Evolutionary conservation across 1,284 basidiomycete species (phyloP).

Genomic region (Mycosarcoma maydis): DNA sequence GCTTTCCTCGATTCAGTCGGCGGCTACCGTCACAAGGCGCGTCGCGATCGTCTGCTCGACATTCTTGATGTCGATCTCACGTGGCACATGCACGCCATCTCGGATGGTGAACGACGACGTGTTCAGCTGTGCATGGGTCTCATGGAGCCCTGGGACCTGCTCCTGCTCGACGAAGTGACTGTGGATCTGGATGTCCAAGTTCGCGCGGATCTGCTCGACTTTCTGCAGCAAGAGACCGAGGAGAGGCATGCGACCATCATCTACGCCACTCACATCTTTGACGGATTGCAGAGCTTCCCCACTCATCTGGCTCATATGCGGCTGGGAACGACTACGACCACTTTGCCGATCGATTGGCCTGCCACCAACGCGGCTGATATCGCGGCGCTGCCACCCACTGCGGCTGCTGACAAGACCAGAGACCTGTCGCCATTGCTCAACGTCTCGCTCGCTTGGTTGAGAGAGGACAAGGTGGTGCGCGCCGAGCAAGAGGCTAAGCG

Average conservation of each 20-base stretch:
- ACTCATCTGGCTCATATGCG: constrained; percentile 64
- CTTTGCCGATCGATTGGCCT: constrained; percentile 56
- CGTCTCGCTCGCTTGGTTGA: constrained; percentile 61
- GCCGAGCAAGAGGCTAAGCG: constrained; percentile 46
- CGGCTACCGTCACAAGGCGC: constrained; percentile 89
- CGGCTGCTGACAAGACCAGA: constrained; percentile 16
- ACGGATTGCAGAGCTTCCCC: constrained; percentile 64
- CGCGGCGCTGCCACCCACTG: constrained; percentile 23
- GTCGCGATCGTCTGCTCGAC: constrained; percentile 85
- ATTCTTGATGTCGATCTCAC: constrained; percentile 87
- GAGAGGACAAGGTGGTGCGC: constrained; percentile 59
- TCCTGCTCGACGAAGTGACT: constrained; percentile 95
- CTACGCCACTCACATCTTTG: constrained; percentile 72
- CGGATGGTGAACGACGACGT: constrained; percentile 90
- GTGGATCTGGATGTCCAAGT: constrained; percentile 99
- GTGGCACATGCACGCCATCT: constrained; percentile 86
- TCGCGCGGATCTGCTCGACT: constrained; percentile 85
- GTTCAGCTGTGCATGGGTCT: constrained; percentile 97
- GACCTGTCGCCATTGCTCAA: constrained; percentile 50
- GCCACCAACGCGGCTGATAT: constrained; percentile 35
- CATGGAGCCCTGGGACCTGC: constrained; percentile 92
- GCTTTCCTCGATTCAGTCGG: constrained; percentile 85
- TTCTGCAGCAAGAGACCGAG: constrained; percentile 85
- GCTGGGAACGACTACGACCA: constrained; percentile 56
- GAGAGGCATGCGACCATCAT: constrained; percentile 86